phyloP scores from a whole-genome alignment of 176 grass and related monocot species.

The Oropetium thomaeum region DNA sequence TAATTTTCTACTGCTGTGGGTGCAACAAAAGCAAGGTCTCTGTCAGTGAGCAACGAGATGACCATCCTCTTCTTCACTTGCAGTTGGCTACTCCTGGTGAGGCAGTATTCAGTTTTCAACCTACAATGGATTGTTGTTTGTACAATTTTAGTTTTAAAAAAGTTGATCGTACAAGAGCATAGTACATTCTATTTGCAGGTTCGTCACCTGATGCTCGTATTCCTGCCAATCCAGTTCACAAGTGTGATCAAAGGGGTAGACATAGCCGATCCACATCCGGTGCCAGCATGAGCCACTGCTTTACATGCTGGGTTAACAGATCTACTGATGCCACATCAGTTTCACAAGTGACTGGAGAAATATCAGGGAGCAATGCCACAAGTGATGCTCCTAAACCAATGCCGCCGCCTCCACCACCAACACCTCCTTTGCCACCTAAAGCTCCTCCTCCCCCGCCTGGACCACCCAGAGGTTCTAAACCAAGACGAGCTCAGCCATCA shows the following conservation, averaged over 20 bases:
- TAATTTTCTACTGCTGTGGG: slow-evolving; percentile 50
- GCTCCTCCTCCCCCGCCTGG: slow-evolving; percentile 16
- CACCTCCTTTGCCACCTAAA: slow-evolving; percentile 38
- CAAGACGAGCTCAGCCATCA: slow-evolving; percentile 33
- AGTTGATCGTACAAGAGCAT: background rate
- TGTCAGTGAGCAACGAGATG: slow-evolving; percentile 42
- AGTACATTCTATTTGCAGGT: slow-evolving; percentile 17
- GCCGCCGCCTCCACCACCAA: slow-evolving; percentile 22
- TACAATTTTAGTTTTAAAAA: too few species aligned
- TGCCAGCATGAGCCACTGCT: slow-evolving; percentile 21
- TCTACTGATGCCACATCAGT: background rate
- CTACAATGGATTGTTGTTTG: background rate
- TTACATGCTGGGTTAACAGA: slow-evolving; percentile 42
- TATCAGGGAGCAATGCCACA: slow-evolving; percentile 16
- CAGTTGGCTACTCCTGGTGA: slow-evolving; percentile 35
- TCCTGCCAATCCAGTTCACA: slow-evolving; percentile 17
- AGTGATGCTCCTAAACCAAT: slow-evolving; percentile 33
- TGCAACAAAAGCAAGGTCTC: slow-evolving; percentile 57
- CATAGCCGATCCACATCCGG: slow-evolving; percentile 8
- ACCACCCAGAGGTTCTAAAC: slow-evolving; percentile 28
- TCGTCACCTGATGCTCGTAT: background rate
- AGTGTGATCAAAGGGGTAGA: slow-evolving; percentile 18
- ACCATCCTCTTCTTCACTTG: slow-evolving; percentile 49
- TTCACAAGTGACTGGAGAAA: slow-evolving; percentile 25
- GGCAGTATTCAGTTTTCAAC: background rate